Base-by-base conservation (phyloP, 1,139 yeast species). In the Pichia sp. region DNA sequence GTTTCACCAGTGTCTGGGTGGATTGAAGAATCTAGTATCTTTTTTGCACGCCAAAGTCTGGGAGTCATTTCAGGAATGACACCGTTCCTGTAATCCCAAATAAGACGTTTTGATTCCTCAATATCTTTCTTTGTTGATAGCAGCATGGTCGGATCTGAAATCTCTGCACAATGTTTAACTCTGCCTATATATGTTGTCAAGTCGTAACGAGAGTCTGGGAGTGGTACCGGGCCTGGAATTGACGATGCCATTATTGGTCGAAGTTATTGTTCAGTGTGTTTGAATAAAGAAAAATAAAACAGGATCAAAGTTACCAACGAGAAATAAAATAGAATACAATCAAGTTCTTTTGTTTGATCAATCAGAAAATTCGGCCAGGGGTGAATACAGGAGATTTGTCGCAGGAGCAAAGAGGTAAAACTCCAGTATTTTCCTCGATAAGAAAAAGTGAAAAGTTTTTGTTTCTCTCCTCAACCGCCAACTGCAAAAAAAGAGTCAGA, bases 1-100 rank as follows among this genome's bases (percentile, higher is more conserved):
- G 95, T 86, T 63, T 88, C 93, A 0, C 98, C 97, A 2, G 95
- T 93, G 66, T 93, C 99, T 42, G 97, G 97, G 67, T 91, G 97
- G 46, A 89, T 79, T 0, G 96, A 82, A 0, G 96, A 87, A 68
- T 90, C 97, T 62, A 91, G 75, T 23, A 87, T 75, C 68, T 81
- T 82, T 71, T 93, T 93, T 12, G 96, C 95, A 51, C 80, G 74
- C 99, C 99, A 93, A 51, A 93, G 75, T 52, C 83, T 88, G 2
- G 95, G 91, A 2, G 86, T 82, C 81, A 90, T 83, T 41, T 74
- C 67, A 1, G 75, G 70, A 44, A 75, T 66, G 25, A 78, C 76
- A 18, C 96, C 96, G 62, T 83, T 82, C 52, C 82, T 82, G 70
- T 83, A 91, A 55, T 83, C 83, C 70, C 87, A 78, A 44, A 93